A percentile compares a stretch with the other conserved stretches of the same genome.
Conservation (phyloP, 2,329 filamentous ascomycete genomes). For the Neurospora crassa region DNA sequence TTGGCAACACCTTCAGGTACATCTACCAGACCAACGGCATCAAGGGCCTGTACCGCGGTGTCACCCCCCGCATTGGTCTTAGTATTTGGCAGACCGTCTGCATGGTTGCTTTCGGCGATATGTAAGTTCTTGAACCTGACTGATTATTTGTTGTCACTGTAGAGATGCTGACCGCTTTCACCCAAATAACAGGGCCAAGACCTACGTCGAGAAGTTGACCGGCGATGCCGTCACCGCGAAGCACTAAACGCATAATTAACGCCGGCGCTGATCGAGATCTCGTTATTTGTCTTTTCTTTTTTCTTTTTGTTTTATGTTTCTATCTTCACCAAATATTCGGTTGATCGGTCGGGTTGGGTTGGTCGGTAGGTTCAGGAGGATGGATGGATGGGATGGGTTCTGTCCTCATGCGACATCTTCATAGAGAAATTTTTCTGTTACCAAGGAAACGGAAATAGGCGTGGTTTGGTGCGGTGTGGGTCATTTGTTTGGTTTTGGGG, state of each 20-base stretch:
- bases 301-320: neutral
- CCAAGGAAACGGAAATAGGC: neutral
- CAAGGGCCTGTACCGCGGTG: constrained; percentile 90
- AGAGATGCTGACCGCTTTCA: constrained; percentile 17
- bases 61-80: constrained; percentile 86
- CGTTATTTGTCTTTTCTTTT: neutral
- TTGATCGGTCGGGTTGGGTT: neutral
- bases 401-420: neutral
- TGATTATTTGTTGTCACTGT: neutral
- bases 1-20: constrained; percentile 75
- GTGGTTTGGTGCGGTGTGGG: neutral
- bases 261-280: constrained; percentile 21
- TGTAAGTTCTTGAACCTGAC: constrained; percentile 50
- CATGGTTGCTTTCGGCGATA: constrained; percentile 98
- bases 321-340: neutral
- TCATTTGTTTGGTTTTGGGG: neutral
- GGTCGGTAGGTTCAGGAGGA: neutral
- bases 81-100: constrained; percentile 99
- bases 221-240: constrained; percentile 56
- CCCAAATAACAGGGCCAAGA: constrained; percentile 45
- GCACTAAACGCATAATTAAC: constrained; percentile 40
- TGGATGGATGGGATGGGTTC: neutral
- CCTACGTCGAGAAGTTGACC: constrained; percentile 56
- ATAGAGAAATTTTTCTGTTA: neutral
- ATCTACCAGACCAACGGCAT: constrained; percentile 86